Base-by-base conservation (phyloP, 2,329 filamentous ascomycete genomes). In the Xylariales sp. region DNA sequence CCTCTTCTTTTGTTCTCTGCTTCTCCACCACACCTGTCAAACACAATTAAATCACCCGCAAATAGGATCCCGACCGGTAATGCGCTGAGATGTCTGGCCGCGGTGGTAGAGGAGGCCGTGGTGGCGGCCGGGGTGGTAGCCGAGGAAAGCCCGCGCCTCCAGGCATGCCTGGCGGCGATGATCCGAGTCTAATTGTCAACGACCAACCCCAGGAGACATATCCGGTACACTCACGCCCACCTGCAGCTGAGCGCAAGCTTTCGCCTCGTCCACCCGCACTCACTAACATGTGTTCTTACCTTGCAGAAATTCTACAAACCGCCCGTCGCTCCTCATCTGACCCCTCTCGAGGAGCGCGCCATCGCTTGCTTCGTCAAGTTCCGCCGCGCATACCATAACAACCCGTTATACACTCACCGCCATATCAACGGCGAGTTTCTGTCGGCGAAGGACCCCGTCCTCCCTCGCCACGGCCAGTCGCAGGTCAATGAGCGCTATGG, bases 171-270 rank as follows among this genome's bases (percentile, higher is more conserved):
- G 88, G 86, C 84, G 83, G 83, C 48, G 85, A 87, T 70, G 87
- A 89, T 70, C 83, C 85, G 8, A 79, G 78, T 45, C 77, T 83
- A 62, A 77, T 79, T 28, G 76, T 82, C 10, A 85, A 88, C 75
- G 83, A 83, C 59, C 81, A 85, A 39, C 87, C 87, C 6, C 85
- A 85, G n/a, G 87, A 89, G 71, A 83, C 87, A 9, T 89, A 89
- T 68, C 87, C 87, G 0, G 86, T 87, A 77, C 67, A 83, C 67
- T 12, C 18, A 18, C 7, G 1, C 30, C 2, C 28, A 28, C 28
- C 6, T 23, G 4, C 34, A 41, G n/a, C 53, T 18, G 14, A 32
- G 10, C 23, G 30, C 32, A 28, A 28, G 10, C 56, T 1, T 23
- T 34, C 16, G 49, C 18, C 57, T 45, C 30, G 34, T 50, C n/a